Conservation (phyloP, 2,329 filamentous ascomycete species). For the Xylaria sp. region DNA sequence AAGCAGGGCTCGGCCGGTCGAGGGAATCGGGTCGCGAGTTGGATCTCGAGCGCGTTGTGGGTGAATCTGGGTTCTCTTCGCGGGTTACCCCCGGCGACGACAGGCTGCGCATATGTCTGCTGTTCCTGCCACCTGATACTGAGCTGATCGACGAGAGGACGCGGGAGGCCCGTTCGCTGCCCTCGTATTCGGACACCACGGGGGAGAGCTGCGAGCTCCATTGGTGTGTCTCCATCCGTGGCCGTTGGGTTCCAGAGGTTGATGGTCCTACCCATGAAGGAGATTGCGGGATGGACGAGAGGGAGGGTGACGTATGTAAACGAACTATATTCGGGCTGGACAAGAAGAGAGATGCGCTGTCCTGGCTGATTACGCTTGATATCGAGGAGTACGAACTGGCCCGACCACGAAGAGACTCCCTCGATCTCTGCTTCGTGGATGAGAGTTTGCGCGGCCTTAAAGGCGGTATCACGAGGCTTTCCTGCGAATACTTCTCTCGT, state of each 20-base stretch:
- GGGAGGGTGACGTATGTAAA: slow-evolving; percentile 37
- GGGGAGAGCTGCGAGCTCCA: slow-evolving; percentile 68
- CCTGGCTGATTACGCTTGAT: slow-evolving; percentile 56
- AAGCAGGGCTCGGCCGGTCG: slow-evolving; percentile 52
- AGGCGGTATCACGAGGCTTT: slow-evolving; percentile 62
- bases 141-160: slow-evolving; percentile 48
- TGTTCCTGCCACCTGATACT: slow-evolving; percentile 49
- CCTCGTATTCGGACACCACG: slow-evolving; percentile 64
- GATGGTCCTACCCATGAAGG: slow-evolving; percentile 36
- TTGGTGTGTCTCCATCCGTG: slow-evolving; percentile 57
- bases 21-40: slow-evolving; percentile 49
- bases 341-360: slow-evolving; percentile 45
- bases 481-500: slow-evolving; percentile 58
- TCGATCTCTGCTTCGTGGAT: slow-evolving; percentile 53
- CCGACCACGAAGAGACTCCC: slow-evolving; percentile 55
- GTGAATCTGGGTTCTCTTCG: slow-evolving; percentile 42
- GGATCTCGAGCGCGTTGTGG: slow-evolving; percentile 41
- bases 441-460: slow-evolving; percentile 51
- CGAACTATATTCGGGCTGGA: slow-evolving; percentile 46
- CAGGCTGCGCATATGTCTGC: slow-evolving; percentile 60
- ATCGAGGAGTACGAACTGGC: slow-evolving; percentile 57
- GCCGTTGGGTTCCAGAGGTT: slow-evolving; percentile 22
- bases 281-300: slow-evolving; percentile 33
- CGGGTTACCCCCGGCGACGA: slow-evolving; percentile 54
- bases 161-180: slow-evolving; percentile 53